phyloP scores from a whole-genome alignment of 345 rosid species.

The Dovyalis caffra region DNA sequence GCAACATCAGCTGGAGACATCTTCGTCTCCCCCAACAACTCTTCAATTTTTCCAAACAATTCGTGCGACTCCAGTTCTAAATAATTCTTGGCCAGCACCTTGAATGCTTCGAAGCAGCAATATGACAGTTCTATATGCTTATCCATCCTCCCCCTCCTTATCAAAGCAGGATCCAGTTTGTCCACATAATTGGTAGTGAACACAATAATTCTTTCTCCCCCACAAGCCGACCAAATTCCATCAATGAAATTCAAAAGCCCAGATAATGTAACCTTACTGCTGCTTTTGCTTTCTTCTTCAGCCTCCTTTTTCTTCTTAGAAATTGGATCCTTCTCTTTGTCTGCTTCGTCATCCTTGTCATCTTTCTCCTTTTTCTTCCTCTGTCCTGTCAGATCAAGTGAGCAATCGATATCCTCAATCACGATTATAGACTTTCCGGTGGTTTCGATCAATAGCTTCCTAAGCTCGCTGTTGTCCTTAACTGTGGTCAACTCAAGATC shows the following conservation, averaged over 20 bases:
- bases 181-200: slow-evolving; percentile 23
- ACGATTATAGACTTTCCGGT: slow-evolving; percentile 4
- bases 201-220: slow-evolving; percentile 15
- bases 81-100: slow-evolving; percentile 6
- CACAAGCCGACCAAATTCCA: slow-evolving; percentile 22
- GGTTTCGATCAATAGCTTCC: slow-evolving; percentile 8
- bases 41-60: neutral
- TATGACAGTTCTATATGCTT: slow-evolving; percentile 15
- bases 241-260: slow-evolving; percentile 18
- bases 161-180: slow-evolving; percentile 21
- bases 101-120: slow-evolving; percentile 17
- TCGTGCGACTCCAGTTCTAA: slow-evolving; percentile 10
- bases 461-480: slow-evolving; percentile 16
- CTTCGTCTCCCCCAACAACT: slow-evolving; percentile 10
- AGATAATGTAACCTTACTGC: slow-evolving; percentile 9
- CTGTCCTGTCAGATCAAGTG: slow-evolving; percentile 20
- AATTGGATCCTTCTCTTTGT: slow-evolving; percentile 4
- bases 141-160: slow-evolving; percentile 21
- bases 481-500: slow-evolving; percentile 18
- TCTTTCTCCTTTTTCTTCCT: slow-evolving; percentile 6
- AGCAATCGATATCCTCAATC: slow-evolving; percentile 21
- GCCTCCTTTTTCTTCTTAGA: neutral
- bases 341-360: neutral
- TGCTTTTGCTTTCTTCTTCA: neutral
- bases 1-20: slow-evolving; percentile 20